A percentile compares a stretch with the other conserved stretches of the same genome.
phyloP scores from a whole-genome alignment of 371 early-diverging fungal genomes.

The Coemansia sp. region DNA sequence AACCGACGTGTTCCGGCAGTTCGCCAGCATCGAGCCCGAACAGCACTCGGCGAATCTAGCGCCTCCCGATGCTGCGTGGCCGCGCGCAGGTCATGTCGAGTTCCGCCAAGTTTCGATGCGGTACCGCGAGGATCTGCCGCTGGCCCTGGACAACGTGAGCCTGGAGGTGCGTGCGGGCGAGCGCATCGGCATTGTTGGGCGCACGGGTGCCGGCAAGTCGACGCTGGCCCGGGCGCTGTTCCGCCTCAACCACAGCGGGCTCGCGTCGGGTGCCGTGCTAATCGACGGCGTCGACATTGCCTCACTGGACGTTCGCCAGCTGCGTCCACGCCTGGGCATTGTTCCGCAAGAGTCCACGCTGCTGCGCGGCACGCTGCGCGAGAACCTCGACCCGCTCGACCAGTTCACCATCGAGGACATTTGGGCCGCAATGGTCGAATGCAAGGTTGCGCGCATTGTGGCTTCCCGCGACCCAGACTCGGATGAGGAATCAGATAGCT shows the following conservation, averaged over 20 bases:
- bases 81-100: conserved; percentile 22
- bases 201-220: conserved; percentile 64
- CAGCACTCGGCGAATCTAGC: conserved; percentile 3
- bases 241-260: conserved; percentile 53
- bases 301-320: conserved; percentile 51
- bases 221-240: conserved; percentile 58
- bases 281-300: conserved; percentile 60
- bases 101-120: conserved; percentile 20
- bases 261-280: conserved; percentile 49
- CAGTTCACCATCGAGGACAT: conserved; percentile 55
- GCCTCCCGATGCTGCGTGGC: conserved; percentile 25
- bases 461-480: conserved; percentile 14
- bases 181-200: conserved; percentile 56
- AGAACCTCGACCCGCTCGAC: conserved; percentile 56
- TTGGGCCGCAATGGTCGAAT: conserved; percentile 63
- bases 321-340: conserved; percentile 62
- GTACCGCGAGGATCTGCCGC: conserved; percentile 18
- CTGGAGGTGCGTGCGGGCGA: conserved; percentile 52
- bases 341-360: conserved; percentile 67
- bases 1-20: conserved; percentile 61
- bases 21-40: conserved; percentile 54
- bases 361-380: conserved; percentile 55
- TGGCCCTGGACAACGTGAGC: conserved; percentile 49
- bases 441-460: conserved; percentile 56
- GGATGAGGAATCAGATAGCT: conserved; percentile 37